A percentile compares a stretch with the other conserved stretches of the same genome.
Conservation (phyloP, 2,329 filamentous ascomycete genomes). For the Beauveria pseudobassiana region DNA sequence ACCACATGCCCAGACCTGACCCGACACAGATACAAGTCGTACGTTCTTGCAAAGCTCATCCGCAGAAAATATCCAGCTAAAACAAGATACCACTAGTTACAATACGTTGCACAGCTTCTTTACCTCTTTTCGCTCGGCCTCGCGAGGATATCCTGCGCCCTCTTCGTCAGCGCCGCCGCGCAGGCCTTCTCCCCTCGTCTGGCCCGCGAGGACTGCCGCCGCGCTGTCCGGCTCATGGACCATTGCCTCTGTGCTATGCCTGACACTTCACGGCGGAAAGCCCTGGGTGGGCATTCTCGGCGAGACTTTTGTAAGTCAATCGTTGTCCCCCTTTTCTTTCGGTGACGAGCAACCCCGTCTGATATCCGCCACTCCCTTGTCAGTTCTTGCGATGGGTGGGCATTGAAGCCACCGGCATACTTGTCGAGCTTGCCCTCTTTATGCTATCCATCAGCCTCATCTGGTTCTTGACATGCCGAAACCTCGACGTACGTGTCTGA, state of each 20-base stretch:
- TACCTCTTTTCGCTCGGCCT: slow-evolving; percentile 1
- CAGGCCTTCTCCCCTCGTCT: background rate
- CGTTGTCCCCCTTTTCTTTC: background rate
- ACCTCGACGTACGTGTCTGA: background rate
- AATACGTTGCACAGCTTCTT: background rate
- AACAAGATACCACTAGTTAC: background rate
- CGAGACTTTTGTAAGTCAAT: background rate
- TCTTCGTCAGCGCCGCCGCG: background rate
- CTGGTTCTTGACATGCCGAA: background rate
- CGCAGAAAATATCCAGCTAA: too few relatives aligned
- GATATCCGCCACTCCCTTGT: accelerated
- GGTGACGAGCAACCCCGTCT: too few relatives aligned
- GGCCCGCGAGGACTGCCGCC: background rate
- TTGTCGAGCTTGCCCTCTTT: background rate
- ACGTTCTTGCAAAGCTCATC: background rate
- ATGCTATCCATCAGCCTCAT: background rate
- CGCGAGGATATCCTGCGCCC: background rate
- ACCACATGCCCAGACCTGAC: background rate
- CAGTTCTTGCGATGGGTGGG: slow-evolving; percentile 2
- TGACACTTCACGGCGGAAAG: background rate
- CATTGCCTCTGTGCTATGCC: background rate
- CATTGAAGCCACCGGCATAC: background rate
- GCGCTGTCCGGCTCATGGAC: background rate
- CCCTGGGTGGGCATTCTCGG: background rate
- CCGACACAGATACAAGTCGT: background rate